These are phyloP conservation scores for Kandelia obovata DNA, from an alignment of 345 rosid species.

Conservation along the genomic window DNA sequence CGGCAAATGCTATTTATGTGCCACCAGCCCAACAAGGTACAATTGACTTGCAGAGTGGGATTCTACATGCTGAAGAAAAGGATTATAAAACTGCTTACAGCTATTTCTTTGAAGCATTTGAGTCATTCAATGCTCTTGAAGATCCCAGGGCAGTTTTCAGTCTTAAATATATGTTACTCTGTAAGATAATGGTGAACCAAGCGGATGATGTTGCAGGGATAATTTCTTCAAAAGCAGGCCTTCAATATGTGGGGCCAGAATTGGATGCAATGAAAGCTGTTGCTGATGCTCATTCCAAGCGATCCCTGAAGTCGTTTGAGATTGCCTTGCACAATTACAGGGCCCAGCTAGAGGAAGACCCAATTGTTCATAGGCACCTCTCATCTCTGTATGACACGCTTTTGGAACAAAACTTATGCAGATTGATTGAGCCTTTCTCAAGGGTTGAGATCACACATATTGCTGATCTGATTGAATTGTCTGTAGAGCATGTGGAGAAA, in stretches of 20 bases:
- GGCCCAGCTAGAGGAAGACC: slow-evolving; percentile 92
- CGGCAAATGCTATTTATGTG: slow-evolving; percentile 91
- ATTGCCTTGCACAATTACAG: slow-evolving; percentile 71
- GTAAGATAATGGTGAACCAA: slow-evolving; percentile 96
- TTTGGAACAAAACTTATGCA: slow-evolving; percentile 83
- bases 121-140: slow-evolving; percentile 88
- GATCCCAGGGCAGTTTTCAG: slow-evolving; percentile 86
- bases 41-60: slow-evolving; percentile 94
- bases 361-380: slow-evolving; percentile 91
- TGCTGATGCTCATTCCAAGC: slow-evolving; percentile 87
- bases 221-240: slow-evolving; percentile 90
- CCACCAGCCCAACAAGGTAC: slow-evolving; percentile 96
- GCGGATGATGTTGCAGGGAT: slow-evolving; percentile 93
- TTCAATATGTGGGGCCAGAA: slow-evolving; percentile 79
- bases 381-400: slow-evolving; percentile 86
- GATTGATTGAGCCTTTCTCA: slow-evolving; percentile 93
- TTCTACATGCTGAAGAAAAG: slow-evolving; percentile 97
- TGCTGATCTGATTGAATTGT: slow-evolving; percentile 78
- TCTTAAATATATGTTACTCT: slow-evolving; percentile 84
- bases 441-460: slow-evolving; percentile 84
- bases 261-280: slow-evolving; percentile 97
- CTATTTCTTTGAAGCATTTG: slow-evolving; percentile 93
- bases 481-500: slow-evolving; percentile 83
- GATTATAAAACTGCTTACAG: slow-evolving; percentile 96
- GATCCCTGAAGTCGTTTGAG: slow-evolving; percentile 83